Evolutionary conservation across 163 green algal genomes (phyloP).

Genomic region (Chloromonas sp.): DNA sequence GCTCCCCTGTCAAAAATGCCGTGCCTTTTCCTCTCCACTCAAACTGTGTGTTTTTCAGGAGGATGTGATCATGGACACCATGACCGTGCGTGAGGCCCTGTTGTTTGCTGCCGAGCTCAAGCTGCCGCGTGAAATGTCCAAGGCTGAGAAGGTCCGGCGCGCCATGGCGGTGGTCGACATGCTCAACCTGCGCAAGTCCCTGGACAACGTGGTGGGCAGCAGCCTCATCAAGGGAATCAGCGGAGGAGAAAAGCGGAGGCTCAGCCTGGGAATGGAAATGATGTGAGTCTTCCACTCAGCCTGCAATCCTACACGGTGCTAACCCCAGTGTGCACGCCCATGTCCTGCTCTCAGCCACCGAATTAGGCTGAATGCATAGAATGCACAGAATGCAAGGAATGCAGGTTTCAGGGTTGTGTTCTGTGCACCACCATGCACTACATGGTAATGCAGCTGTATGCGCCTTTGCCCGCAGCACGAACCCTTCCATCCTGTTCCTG

Average conservation of each 20-base stretch:
- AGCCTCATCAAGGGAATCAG: conserved; percentile 13
- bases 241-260: conserved; percentile 26
- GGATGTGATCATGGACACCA: conserved; percentile 27
- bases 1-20: too few relatives aligned
- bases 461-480: conserved; percentile 56
- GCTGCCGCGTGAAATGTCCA: conserved; percentile 13
- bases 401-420: background rate
- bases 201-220: conserved; percentile 17
- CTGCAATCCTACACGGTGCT: background rate
- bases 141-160: conserved; percentile 9
- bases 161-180: background rate
- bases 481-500: conserved; percentile 51
- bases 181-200: conserved; percentile 17
- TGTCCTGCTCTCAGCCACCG: background rate
- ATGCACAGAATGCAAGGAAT: too few relatives aligned
- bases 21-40: too few relatives aligned
- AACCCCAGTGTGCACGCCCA: background rate
- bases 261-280: conserved; percentile 28
- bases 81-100: conserved; percentile 24
- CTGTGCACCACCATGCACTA: background rate
- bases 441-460: background rate
- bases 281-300: background rate
- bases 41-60: background rate
- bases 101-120: conserved; percentile 15
- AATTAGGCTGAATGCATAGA: too few relatives aligned